Conservation (phyloP, 1,284 basidiomycete species). For the Filobasidium uniguttulatum region DNA sequence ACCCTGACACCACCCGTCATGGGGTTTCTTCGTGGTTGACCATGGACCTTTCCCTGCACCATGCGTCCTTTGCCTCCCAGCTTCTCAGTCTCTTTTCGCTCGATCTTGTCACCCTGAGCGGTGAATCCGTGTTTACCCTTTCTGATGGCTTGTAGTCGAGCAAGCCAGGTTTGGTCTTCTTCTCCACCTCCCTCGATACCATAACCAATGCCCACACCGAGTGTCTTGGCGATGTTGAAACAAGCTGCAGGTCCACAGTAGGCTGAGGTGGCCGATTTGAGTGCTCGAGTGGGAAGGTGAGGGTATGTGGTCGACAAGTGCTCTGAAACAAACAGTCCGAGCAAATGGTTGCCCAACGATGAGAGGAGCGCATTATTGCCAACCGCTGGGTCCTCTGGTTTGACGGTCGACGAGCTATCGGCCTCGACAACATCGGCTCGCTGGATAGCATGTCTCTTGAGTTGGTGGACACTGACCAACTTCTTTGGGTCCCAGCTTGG, state of each 20-base stretch:
- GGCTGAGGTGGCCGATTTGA: slow-evolving; percentile 79
- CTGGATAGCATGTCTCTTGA: no score
- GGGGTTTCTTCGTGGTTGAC: not conserved
- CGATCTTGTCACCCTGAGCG: not conserved
- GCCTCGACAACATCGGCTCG: slow-evolving; percentile 7
- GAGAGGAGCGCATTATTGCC: slow-evolving; percentile 66
- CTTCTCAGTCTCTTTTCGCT: no score
- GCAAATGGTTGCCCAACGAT: slow-evolving; percentile 69
- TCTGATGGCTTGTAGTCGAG: not conserved
- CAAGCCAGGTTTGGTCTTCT: not conserved
- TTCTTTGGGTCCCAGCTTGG: slow-evolving; percentile 47
- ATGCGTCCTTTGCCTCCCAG: no score
- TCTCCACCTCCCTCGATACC: slow-evolving; percentile 20
- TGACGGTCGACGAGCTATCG: not conserved
- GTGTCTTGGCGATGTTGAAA: slow-evolving; percentile 67
- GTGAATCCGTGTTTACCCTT: not conserved
- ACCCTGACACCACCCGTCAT: not conserved
- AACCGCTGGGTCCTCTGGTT: slow-evolving; percentile 44
- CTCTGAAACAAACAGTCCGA: slow-evolving; percentile 84
- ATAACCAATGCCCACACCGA: slow-evolving; percentile 35
- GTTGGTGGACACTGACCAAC: slow-evolving; percentile 11
- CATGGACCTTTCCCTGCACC: not conserved
- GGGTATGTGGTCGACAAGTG: slow-evolving; percentile 71
- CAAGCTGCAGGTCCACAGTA: slow-evolving; percentile 77
- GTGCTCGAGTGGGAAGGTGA: slow-evolving; percentile 74